Base-by-base conservation (phyloP, 2,329 filamentous ascomycete species). In the Tolypocladium ovalisporum region DNA sequence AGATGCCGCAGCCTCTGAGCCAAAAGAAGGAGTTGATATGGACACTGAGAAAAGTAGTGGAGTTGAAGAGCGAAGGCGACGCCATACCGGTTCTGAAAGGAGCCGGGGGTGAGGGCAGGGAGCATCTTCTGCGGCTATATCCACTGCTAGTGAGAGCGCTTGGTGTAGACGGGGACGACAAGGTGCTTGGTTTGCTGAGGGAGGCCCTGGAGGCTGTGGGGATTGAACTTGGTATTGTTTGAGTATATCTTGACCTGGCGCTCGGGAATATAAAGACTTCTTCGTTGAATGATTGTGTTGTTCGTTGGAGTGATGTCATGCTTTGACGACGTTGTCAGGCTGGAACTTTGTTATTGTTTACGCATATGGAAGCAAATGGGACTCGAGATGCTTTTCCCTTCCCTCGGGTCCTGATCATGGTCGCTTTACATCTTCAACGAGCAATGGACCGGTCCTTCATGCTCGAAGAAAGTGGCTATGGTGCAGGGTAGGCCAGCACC, bases 1-100 rank as follows among this genome's bases (percentile, higher is more conserved):
- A 86, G 54, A 94, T 95, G 85, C 94, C 94, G 5, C 89, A 94
- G 68, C 93, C 93, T 0, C 77, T 90, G 6, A 86, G 84, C 10
- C 89, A 96, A 66, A 82, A 89, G 49, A 86, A 82, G 60, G 94
- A 96, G 68, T 74, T 99, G 13, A 68, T 88, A 5, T 87, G 89
- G 65, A 79, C 92, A 29, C 75, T 97, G 22, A 73, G 76, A 54
- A 76, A 82, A 52, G 75, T 96, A 37, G 81, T 88, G 1, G 76
- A 78, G 22, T 74, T 97, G 59, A 76, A 79, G 56, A 88, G 87
- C 56, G 87, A 91, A 62, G 81, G 84, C 0, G 79, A 81, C 4
- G 87, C 88, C 0, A 88, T 94, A 32, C 84, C 87, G 1, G 73
- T 75, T 32, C 69, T 75, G 12, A 76, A 76, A 10, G 66, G 67